These are phyloP conservation scores for Eucalyptus curtisii DNA, from an alignment of 345 rosid genomes.

Conservation along the genomic window DNA sequence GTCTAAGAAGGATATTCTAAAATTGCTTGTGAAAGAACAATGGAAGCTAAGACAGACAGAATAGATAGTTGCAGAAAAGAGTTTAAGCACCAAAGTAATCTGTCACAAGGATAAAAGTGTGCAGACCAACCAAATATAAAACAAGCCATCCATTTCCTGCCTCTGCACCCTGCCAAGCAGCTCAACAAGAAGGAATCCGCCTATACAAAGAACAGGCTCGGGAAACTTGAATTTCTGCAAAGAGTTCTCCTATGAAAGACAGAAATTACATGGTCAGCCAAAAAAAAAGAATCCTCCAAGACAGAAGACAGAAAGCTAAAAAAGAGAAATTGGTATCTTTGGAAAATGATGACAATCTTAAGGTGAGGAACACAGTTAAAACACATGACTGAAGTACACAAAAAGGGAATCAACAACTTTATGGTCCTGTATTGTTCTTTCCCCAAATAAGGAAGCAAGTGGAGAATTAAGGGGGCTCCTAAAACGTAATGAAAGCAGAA, in stretches of 20 bases:
- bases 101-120: background rate
- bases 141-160: slow-evolving; percentile 67
- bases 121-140: slow-evolving; percentile 67
- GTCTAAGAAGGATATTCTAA: background rate
- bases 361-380: background rate
- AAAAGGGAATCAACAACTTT: background rate
- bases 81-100: background rate
- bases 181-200: slow-evolving; percentile 72
- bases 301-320: background rate
- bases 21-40: background rate
- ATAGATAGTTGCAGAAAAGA: background rate
- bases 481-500: background rate
- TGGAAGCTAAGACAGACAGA: background rate
- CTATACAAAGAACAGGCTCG: slow-evolving; percentile 80
- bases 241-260: slow-evolving; percentile 48
- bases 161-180: slow-evolving; percentile 83
- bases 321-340: background rate
- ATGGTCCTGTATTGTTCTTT: background rate
- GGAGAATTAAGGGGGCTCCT: background rate
- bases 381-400: background rate
- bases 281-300: background rate
- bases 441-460: background rate
- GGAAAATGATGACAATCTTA: background rate
- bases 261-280: background rate
- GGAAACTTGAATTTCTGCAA: slow-evolving; percentile 80